Percentiles rank a stretch among this genome's conserved stretches.
These are phyloP conservation scores for Nannochloris sp. DNA, from an alignment of 139 green algal species.

Conservation along the genomic window DNA sequence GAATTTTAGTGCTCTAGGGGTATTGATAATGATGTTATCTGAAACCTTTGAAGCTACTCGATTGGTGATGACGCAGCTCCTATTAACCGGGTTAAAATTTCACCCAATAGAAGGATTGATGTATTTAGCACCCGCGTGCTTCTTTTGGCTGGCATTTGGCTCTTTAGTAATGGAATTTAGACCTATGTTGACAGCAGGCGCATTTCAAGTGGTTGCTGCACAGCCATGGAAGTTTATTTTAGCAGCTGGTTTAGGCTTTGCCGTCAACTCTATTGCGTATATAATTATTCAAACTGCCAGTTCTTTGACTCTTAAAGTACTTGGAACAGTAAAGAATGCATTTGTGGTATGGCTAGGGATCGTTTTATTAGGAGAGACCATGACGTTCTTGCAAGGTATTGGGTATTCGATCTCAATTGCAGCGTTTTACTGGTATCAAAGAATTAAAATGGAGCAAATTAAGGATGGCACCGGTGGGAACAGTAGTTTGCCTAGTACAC, in stretches of 20 bases:
- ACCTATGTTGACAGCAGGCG: slow-evolving; percentile 35
- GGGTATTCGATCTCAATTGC: slow-evolving; percentile 55
- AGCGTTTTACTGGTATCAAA: slow-evolving; percentile 66
- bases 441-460: slow-evolving; percentile 60
- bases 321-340: slow-evolving; percentile 82
- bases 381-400: slow-evolving; percentile 51
- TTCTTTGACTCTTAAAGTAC: slow-evolving; percentile 73
- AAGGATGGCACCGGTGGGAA: neutral
- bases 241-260: slow-evolving; percentile 76
- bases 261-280: slow-evolving; percentile 77
- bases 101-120: slow-evolving; percentile 87
- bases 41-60: slow-evolving; percentile 66
- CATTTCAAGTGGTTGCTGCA: slow-evolving; percentile 27
- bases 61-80: slow-evolving; percentile 81
- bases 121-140: slow-evolving; percentile 80
- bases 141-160: slow-evolving; percentile 64
- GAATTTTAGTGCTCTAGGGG: slow-evolving; percentile 49
- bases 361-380: slow-evolving; percentile 55
- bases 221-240: slow-evolving; percentile 40
- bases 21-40: slow-evolving; percentile 65
- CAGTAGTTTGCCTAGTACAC: no score
- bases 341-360: slow-evolving; percentile 69
- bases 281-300: slow-evolving; percentile 74
- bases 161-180: slow-evolving; percentile 29
- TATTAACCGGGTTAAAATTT: slow-evolving; percentile 77